phyloP scores from a whole-genome alignment of 129 eudicot genomes.

The Sambucus nigra region DNA sequence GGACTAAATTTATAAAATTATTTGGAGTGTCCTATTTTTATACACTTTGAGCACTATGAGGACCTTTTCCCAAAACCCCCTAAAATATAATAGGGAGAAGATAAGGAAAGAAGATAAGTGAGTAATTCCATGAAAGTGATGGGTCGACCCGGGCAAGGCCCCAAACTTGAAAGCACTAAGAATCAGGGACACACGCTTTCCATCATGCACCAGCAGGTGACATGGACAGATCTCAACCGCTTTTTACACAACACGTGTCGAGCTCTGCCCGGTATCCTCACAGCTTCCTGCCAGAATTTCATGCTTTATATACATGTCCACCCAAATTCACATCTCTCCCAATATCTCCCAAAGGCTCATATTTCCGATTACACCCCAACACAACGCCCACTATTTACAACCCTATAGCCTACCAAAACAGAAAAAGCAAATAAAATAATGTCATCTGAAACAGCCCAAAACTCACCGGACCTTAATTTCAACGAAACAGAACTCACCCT shows the following conservation, averaged over 20 bases:
- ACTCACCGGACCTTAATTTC: constrained; percentile 32
- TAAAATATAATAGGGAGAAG: not conserved
- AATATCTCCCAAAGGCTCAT: constrained; percentile 8
- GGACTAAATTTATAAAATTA: no score
- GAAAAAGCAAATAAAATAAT: constrained; percentile 2
- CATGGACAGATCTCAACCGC: constrained; percentile 44
- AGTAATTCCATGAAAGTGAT: not conserved
- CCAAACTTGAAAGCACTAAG: constrained; percentile 8
- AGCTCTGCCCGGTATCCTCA: not conserved
- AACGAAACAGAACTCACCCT: constrained; percentile 76
- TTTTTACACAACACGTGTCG: constrained; percentile 27
- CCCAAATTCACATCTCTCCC: constrained; percentile 4
- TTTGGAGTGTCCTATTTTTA: no score
- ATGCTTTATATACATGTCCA: constrained; percentile 20
- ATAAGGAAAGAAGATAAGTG: not conserved
- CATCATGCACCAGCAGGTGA: constrained; percentile 22
- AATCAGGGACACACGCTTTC: constrained; percentile 21
- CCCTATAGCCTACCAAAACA: not conserved
- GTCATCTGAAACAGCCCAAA: constrained; percentile 14
- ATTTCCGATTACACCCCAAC: not conserved
- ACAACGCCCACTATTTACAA: not conserved
- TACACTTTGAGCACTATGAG: no score
- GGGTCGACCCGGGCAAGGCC: constrained; percentile 4
- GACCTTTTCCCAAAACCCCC: no score
- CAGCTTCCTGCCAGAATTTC: constrained; percentile 5